phyloP scores from a whole-genome alignment of 1,284 basidiomycete genomes.

The Termitomyces sp. region DNA sequence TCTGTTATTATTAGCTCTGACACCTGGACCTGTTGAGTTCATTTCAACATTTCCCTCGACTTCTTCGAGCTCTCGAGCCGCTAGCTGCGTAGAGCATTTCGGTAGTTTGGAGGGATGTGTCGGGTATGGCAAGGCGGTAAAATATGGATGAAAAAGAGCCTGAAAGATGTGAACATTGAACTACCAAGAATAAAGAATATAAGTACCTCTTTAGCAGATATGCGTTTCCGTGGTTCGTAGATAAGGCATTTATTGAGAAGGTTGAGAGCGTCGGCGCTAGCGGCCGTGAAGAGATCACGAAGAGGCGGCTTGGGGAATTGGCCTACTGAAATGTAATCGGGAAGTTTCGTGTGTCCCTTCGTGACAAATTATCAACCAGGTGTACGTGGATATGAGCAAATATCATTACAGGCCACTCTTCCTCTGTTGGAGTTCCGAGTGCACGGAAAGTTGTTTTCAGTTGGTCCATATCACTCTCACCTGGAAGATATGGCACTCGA shows the following conservation, averaged over 20 bases:
- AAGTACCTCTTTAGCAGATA: constrained; percentile 74
- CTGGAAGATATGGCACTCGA: constrained; percentile 88
- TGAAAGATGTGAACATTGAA: constrained; percentile 24
- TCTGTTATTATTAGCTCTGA: constrained; percentile 33
- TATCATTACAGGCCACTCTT: constrained; percentile 85
- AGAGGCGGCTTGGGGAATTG: constrained; percentile 81
- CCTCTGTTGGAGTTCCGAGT: constrained; percentile 91
- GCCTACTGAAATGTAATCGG: constrained; percentile 81
- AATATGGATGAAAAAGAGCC: constrained; percentile 77
- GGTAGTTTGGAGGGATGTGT: constrained; percentile 81
- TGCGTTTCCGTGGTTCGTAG: constrained; percentile 84
- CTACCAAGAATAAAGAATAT: neutral
- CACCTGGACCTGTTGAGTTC: constrained; percentile 33
- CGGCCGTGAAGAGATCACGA: constrained; percentile 86
- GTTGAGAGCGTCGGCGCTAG: constrained; percentile 83
- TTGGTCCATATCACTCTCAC: constrained; percentile 95
- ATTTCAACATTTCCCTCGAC: constrained; percentile 64
- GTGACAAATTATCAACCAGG: neutral
- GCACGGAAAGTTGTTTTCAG: constrained; percentile 93
- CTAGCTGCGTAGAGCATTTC: constrained; percentile 54
- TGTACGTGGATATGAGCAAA: neutral
- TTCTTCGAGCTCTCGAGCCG: constrained; percentile 60
- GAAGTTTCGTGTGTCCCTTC: constrained; percentile 85
- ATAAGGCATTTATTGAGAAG: constrained; percentile 75
- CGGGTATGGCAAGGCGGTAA: constrained; percentile 73